A percentile compares a stretch with the other conserved stretches of the same genome.
phyloP scores from a whole-genome alignment of 768 basidiomycete species.

The Pholiota molesta region DNA sequence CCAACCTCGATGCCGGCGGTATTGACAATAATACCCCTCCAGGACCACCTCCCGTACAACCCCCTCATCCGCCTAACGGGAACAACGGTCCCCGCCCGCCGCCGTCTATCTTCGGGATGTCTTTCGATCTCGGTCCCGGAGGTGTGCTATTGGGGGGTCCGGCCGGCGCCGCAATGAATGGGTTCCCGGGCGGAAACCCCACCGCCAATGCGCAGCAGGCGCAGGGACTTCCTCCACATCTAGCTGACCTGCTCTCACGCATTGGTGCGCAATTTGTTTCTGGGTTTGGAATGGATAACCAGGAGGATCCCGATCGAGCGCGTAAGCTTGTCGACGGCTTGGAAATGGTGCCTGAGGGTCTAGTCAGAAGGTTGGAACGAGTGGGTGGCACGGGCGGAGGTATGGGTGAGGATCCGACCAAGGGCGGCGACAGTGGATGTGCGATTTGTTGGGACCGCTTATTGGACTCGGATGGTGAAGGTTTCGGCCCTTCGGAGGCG shows the following conservation, averaged over 20 bases:
- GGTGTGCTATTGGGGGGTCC: neutral
- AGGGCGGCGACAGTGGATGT: slow-evolving; percentile 51
- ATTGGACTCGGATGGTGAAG: slow-evolving; percentile 47
- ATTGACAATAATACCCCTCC: neutral
- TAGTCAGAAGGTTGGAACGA: slow-evolving; percentile 66
- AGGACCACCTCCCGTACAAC: slow-evolving; percentile 7
- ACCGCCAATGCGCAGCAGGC: neutral
- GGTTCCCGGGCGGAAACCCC: neutral
- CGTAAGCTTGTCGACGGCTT: slow-evolving; percentile 63
- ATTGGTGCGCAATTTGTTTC: slow-evolving; percentile 18
- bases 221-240: neutral
- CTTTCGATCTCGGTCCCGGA: slow-evolving; percentile 14
- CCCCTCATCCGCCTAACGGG: neutral
- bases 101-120: slow-evolving; percentile 5
- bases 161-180: slow-evolving; percentile 2
- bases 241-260: slow-evolving; percentile 1
- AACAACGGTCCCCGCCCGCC: slow-evolving; percentile 1
- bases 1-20: neutral
- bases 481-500: slow-evolving; percentile 24
- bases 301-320: slow-evolving; percentile 71
- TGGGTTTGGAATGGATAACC: slow-evolving; percentile 27
- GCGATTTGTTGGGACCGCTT: slow-evolving; percentile 80
- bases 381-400: slow-evolving; percentile 40
- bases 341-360: slow-evolving; percentile 66
- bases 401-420: slow-evolving; percentile 30